Evolutionary conservation across 2,329 filamentous ascomycete genomes (phyloP), one percentile per base, ranked within the genome.

Genomic region (Ceratocystiopsis brevicomis): DNA sequence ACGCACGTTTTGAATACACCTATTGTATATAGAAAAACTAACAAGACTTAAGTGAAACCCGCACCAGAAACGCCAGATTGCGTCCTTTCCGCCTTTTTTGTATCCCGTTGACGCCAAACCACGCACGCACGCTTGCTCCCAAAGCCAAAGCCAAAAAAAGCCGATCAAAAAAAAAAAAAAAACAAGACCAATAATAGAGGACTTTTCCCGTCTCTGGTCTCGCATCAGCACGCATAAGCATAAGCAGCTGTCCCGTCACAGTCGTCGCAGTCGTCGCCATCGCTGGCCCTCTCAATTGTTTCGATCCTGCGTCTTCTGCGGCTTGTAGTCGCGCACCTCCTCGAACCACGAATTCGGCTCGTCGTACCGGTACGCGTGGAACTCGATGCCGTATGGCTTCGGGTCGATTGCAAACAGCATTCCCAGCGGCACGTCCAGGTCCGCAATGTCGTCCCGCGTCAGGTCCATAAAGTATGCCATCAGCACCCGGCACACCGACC

Each of bases 381-480:
- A 95, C 48, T 94, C 88, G 46, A 95, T 87, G 14, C 90, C 90
- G 52, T 98, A 98, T 1, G 90, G 90, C 68, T 95, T 95, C 33
- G 90, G 90, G 61, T 98, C 88, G 40, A 98, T 80, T 52, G 86
- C 83, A 59, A 93, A 98, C 9, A 95, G 68, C 68, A 94, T 87
- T 16, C 90, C 90, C 40, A 98, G 66, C 0, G 90, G 90, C 39
- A 95, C 83, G 56, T 96, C 88, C 48, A 98, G 72, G 53, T 95
- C 85, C 13, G 90, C 88, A 48, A 98, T 92, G 54, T 94, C 82
- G 49, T 94, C 79, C 34, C 87, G 71, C 41, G 82, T 86, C 43
- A 96, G 67, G 46, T 93, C 87, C 66, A 90, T 86, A 62, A 98
- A 98, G 61, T 98, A 98, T 1, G 88, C 87, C 61, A 98, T 78